phyloP scores from a whole-genome alignment of 345 rosid species.

The Lumnitzera littorea region DNA sequence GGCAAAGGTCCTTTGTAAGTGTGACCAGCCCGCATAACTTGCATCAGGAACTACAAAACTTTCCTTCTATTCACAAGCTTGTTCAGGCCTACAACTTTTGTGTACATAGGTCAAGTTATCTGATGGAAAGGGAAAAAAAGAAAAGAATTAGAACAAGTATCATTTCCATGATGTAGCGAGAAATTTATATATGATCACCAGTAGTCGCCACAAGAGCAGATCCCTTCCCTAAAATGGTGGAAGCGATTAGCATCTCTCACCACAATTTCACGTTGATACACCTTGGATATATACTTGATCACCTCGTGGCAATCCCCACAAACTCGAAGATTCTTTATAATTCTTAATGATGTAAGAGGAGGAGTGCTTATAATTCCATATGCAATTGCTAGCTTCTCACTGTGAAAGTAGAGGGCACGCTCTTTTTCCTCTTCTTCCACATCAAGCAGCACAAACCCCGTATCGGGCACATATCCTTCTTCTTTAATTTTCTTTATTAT shows the following conservation, averaged over 20 bases:
- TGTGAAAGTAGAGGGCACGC: slow-evolving; percentile 28
- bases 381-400: slow-evolving; percentile 45
- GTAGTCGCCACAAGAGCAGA: no score
- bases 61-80: no score
- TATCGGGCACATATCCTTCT: slow-evolving; percentile 47
- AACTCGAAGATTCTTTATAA: slow-evolving; percentile 38
- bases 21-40: no score
- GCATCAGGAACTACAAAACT: no score
- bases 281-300: slow-evolving; percentile 35
- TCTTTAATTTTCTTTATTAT: slow-evolving; percentile 36
- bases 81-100: no score
- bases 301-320: slow-evolving; percentile 48
- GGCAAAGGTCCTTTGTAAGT: no score
- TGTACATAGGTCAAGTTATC: no score
- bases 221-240: slow-evolving; percentile 28
- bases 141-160: no score
- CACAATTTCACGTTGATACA: slow-evolving; percentile 34
- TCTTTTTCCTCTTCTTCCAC: slow-evolving; percentile 57
- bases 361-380: slow-evolving; percentile 37
- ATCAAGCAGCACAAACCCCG: slow-evolving; percentile 36
- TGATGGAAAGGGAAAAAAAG: no score
- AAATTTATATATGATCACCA: no score
- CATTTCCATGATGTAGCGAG: no score
- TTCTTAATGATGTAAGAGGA: slow-evolving; percentile 26
- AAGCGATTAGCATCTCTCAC: slow-evolving; percentile 50